Conservation (phyloP, 1,139 yeast genomes). For the Williopsis jadinii region DNA sequence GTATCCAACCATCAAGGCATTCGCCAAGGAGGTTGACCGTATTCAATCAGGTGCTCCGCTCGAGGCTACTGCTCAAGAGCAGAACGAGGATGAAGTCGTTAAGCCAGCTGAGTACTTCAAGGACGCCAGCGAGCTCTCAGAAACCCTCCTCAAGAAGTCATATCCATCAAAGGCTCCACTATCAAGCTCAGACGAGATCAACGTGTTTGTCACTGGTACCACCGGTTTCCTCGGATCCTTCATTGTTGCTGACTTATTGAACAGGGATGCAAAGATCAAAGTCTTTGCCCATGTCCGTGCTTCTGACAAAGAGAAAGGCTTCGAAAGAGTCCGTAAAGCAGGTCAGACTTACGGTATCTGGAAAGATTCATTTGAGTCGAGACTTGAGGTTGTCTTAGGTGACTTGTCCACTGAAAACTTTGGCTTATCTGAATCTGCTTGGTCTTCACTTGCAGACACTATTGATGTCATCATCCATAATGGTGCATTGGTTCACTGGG, state of each 20-base stretch:
- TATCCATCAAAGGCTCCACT: conserved; percentile 33
- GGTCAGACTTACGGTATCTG: conserved; percentile 83
- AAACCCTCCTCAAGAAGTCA: conserved; percentile 35
- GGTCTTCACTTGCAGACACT: conserved; percentile 48
- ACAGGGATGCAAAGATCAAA: conserved; percentile 43
- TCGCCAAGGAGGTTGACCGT: conserved; percentile 67
- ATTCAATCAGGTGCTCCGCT: conserved; percentile 29
- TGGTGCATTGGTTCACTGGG: conserved; percentile 99
- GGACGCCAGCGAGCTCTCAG: conserved; percentile 62
- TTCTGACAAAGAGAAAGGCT: conserved; percentile 53
- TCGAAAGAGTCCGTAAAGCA: conserved; percentile 70
- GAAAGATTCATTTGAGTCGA: conserved; percentile 53
- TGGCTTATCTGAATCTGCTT: conserved; percentile 54
- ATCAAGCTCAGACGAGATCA: conserved; percentile 34
- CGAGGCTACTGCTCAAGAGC: conserved; percentile 17
- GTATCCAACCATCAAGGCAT: conserved; percentile 74
- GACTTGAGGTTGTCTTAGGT: conserved; percentile 73
- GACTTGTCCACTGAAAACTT: conserved; percentile 67
- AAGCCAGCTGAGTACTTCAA: conserved; percentile 52
- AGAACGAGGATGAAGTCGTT: conserved; percentile 12
- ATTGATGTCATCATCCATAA: conserved; percentile 88
- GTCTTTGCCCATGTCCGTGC: conserved; percentile 93
- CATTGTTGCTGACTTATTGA: conserved; percentile 67
- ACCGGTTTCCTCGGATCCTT: conserved; percentile 96
- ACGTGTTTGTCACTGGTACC: conserved; percentile 87